Base-by-base conservation (phyloP, 257 asterid genomes). In the Petunia secreta region DNA sequence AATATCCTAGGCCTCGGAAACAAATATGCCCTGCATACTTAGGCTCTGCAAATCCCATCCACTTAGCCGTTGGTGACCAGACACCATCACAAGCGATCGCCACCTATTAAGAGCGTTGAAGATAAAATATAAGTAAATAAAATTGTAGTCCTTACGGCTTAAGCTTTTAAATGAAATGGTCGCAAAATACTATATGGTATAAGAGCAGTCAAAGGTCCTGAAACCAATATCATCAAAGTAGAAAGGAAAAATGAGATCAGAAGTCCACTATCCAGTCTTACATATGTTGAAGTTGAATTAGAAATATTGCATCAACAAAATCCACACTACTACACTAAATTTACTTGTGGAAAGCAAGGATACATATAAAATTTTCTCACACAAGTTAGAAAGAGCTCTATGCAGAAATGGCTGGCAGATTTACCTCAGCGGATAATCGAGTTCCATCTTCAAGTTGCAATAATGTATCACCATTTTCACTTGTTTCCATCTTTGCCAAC, bases 21-120 rank as follows among this genome's bases (percentile, higher is more conserved):
- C 95, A 94, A 77, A 89, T 82, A 63, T 94, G 87, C 36, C 98
- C 97, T 0, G 86, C 98, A 15, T 93, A 94, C 80, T 71, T 90
- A 37, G 98, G 89, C 36, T 93, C 94, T 2, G 85, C 60, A 80
- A 90, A 93, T 53, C 98, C 98, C 97, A 94, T 90, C 98, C 98
- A 93, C 75, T 89, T 90, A 37, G 98, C 98, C 81, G 88, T 94
- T 34, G 94, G 94, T 82, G 98, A 94, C 58, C 94, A 84, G 80
- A 89, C 88, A 25, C 98, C 98, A 80, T 94, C 98, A 83, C 97
- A 94, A 53, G 93, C 98, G 50, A 94, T 89, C 77, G 93, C 94
- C 69, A 94, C 83, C 98, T 94, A 83, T 79, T 44, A 77, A 48
- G 52, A 85, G 40, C 5, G 3, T 36, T 73, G 2, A 34, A 5